phyloP scores from a whole-genome alignment of 768 basidiomycete species.

The Coprinellus aureogranulatus region DNA sequence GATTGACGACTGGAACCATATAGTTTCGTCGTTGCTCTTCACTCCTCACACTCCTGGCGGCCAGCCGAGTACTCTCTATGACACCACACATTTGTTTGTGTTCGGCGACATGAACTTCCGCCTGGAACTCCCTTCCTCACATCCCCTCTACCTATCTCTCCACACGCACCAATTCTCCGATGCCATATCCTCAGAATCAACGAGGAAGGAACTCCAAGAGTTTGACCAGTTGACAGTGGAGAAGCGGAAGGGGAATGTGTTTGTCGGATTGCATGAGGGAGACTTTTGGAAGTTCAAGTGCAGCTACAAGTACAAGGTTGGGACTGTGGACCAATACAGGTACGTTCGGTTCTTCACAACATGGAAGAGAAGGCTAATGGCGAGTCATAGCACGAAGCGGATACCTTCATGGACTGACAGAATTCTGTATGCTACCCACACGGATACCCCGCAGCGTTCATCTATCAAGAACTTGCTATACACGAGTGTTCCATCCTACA shows the following conservation, averaged over 20 bases:
- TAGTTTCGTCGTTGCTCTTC: conserved; percentile 81
- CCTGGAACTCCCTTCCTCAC: conserved; percentile 57
- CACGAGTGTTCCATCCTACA: conserved; percentile 78
- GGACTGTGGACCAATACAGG: conserved; percentile 82
- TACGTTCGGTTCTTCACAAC: conserved; percentile 29
- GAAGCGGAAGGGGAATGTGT: conserved; percentile 60
- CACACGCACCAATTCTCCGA: conserved; percentile 37
- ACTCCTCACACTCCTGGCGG: conserved; percentile 39
- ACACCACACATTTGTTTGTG: conserved; percentile 88
- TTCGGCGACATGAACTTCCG: conserved; percentile 95
- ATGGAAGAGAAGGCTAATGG: background rate
- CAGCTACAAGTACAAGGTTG: conserved; percentile 84
- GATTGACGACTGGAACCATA: conserved; percentile 76
- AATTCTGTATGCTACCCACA: conserved; percentile 77
- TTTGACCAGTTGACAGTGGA: conserved; percentile 71
- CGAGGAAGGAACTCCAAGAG: conserved; percentile 61
- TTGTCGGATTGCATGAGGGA: conserved; percentile 79
- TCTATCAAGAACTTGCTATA: conserved; percentile 68
- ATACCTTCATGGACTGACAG: conserved; percentile 93
- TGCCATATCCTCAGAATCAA: conserved; percentile 46
- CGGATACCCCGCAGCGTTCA: conserved; percentile 57
- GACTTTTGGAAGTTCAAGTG: conserved; percentile 87
- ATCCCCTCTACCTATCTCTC: conserved; percentile 39
- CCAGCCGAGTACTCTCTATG: conserved; percentile 63
- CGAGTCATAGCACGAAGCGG: conserved; percentile 53